These are phyloP conservation scores for Arabidopsis lyrata DNA, from an alignment of 441 rosid genomes.

Conservation along the genomic window DNA sequence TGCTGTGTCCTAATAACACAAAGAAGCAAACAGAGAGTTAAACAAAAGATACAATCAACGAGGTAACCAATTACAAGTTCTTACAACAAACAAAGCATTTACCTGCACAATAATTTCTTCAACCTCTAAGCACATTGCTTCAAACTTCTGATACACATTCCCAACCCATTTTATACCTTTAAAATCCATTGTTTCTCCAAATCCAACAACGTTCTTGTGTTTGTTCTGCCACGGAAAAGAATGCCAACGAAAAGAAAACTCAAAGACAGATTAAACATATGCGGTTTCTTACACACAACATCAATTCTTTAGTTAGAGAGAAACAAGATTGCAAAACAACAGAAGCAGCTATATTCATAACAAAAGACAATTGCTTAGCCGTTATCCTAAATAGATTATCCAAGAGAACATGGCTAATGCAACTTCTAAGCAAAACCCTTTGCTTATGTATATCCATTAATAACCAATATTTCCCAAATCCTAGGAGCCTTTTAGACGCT, in stretches of 20 bases:
- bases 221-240: conserved; percentile 15
- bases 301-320: conserved; percentile 21
- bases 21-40: conserved; percentile 26
- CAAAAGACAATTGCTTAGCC: conserved; percentile 29
- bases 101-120: conserved; percentile 88
- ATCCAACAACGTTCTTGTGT: conserved; percentile 17
- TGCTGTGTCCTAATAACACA: conserved; percentile 65
- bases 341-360: neutral
- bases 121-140: conserved; percentile 87
- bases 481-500: conserved; percentile 39
- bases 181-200: conserved; percentile 56
- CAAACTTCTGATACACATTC: conserved; percentile 76
- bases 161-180: conserved; percentile 83
- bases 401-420: conserved; percentile 28
- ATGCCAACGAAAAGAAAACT: conserved; percentile 9
- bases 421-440: conserved; percentile 35
- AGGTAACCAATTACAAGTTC: neutral
- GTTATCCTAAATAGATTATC: conserved; percentile 13
- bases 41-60: neutral
- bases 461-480: conserved; percentile 26
- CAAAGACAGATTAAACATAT: conserved; percentile 19
- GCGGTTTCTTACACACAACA: conserved; percentile 32
- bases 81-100: conserved; percentile 20
- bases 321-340: conserved; percentile 31
- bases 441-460: conserved; percentile 26